Evolutionary conservation across 1,284 basidiomycete species (phyloP), one percentile per base, ranked within the genome.

Genomic region (Golubevia pallescens): DNA sequence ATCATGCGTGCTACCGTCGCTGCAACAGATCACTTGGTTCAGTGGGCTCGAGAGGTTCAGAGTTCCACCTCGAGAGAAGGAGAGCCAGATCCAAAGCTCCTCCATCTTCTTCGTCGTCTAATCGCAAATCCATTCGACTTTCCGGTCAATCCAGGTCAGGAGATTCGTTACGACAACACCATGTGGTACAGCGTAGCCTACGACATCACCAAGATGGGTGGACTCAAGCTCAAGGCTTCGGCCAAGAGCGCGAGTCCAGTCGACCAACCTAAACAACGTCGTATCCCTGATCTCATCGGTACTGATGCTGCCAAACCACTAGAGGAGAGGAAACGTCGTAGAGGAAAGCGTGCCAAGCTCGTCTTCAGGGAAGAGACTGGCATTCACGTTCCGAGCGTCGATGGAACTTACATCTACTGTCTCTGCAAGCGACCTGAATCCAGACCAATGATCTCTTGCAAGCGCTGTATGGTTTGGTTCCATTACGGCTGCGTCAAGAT

Each of bases 381-480:
- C 20, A 70, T 75, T 21, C 69, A 67, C 7, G 69, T 66, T 3
- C 67, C 66, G 16, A 66, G 62, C 6, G 68, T 70, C 24, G 65
- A 54, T 51, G 53, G 74, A 38, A 70, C 72, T 61, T 67, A 68
- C 6, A 70, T 81, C 59, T 79, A 81, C 66, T 86, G 84, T 69
- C 69, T 82, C 20, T 86, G 84, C 65, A 69, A 73, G n/a, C 63
- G 71, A 59, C 66, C 75, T 7, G 75, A 81, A 54, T 72, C 74
- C 52, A 78, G 70, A 28, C 69, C 71, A 52, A 84, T 84, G 81
- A 77, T 85, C 48, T 71, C 74, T n/a, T 86, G 84, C 69, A 78
- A 85, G 63, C 72, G 80, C 52, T 86, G 84, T 68, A 69, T 71
- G 63, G 74, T 75, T 32, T 85, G 83, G 81, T 86, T 82, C 69